Conservation (phyloP, 2,329 filamentous ascomycete species). For the Sarocladium kiliense region DNA sequence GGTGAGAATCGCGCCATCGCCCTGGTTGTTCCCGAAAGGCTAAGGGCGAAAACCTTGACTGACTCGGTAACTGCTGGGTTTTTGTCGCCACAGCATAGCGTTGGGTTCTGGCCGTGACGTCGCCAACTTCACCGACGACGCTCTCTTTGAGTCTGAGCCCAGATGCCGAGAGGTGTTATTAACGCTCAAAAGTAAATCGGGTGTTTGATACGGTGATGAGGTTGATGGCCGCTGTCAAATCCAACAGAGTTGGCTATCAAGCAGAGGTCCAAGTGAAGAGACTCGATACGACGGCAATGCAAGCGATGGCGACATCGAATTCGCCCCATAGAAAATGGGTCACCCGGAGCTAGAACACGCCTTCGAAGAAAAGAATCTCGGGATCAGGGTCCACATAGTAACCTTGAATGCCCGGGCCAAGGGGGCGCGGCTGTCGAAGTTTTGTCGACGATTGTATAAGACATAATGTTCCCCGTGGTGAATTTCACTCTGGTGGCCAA, state of each 20-base stretch:
- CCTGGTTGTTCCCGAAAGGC: neutral
- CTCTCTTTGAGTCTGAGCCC: too few species aligned
- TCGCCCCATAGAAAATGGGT: neutral
- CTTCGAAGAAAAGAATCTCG: constrained; percentile 6
- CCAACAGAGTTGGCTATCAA: too few species aligned
- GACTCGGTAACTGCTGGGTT: neutral
- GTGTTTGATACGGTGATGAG: too few species aligned
- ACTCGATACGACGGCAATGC: neutral
- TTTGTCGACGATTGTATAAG: neutral
- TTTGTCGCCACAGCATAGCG: neutral
- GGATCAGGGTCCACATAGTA: neutral
- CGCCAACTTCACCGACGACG: too few species aligned
- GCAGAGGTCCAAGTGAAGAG: too few species aligned
- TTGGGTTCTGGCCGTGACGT: too few species aligned
- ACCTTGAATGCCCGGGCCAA: neutral
- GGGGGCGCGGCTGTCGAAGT: neutral
- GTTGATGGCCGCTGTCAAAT: too few species aligned
- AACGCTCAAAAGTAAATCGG: too few species aligned
- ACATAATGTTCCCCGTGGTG: neutral
- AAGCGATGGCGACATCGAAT: constrained; percentile 2
- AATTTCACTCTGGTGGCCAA: neutral
- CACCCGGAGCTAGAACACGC: neutral
- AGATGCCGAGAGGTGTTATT: too few species aligned
- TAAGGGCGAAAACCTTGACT: constrained; percentile 1
- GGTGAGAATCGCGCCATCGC: constrained; percentile 5